Percentiles rank a stretch among this genome's conserved stretches.
These are phyloP conservation scores for Parafenestella ontariensis DNA, from an alignment of 2,329 filamentous ascomycete species.

Conservation along the genomic window DNA sequence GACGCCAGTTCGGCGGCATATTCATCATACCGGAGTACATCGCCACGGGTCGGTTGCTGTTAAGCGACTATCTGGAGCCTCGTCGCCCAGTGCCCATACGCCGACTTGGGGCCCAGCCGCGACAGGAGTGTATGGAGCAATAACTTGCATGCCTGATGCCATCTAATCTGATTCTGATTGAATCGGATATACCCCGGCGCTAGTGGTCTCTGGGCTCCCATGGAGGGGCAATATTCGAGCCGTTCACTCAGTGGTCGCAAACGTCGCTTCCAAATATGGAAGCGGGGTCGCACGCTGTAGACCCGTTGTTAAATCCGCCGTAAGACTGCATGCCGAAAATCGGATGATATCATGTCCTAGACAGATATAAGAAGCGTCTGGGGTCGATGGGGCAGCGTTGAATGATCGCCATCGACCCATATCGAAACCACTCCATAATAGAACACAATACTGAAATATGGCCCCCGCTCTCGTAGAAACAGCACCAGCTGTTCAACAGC, in stretches of 20 bases:
- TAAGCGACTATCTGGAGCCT: constrained; percentile 3
- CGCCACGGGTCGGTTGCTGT: constrained; percentile 3
- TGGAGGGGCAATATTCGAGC: constrained; percentile 8
- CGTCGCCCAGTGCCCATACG: not conserved
- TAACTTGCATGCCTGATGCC: constrained; percentile 39
- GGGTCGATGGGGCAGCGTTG: not conserved
- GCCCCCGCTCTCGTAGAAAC: constrained; percentile 54
- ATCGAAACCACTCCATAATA: not conserved
- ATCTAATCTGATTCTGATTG: constrained; percentile 31
- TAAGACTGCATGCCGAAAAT: constrained; percentile 6
- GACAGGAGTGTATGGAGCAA: constrained; percentile 34
- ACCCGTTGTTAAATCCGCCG: constrained; percentile 2
- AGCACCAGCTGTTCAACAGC: constrained; percentile 29
- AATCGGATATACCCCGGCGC: constrained; percentile 16
- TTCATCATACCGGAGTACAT: constrained; percentile 12
- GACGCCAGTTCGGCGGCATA: constrained; percentile 5
- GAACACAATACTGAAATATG: constrained; percentile 36
- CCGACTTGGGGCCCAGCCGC: constrained; percentile 12
- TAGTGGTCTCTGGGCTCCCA: constrained; percentile 6
- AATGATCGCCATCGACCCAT: constrained; percentile 1
- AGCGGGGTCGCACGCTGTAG: constrained; percentile 19
- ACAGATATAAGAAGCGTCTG: constrained; percentile 22
- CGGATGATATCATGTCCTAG: constrained; percentile 3
- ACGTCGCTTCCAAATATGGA: constrained; percentile 10
- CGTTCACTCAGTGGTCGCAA: not conserved